Base-by-base conservation (phyloP, 345 rosid genomes). In the Gossypium mustelinum region DNA sequence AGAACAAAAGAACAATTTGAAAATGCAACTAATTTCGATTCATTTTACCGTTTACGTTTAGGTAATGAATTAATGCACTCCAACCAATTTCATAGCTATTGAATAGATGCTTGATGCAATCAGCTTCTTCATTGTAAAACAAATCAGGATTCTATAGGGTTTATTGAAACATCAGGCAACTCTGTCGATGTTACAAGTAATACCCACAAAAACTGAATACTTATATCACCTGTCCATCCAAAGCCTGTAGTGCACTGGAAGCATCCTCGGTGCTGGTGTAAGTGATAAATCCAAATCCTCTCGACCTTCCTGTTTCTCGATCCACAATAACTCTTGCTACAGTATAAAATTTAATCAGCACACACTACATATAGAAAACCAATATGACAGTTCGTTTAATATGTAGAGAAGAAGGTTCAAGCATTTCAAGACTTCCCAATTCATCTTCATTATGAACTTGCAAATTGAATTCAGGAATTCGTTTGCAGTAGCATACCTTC, bases 271-370 rank as follows among this genome's bases (percentile, higher is more conserved):
- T 64, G 44, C 91, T 81, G 7, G 84, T 80, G 76, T 72, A 95
- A 52, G 96, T 95, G 62, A 94, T 75, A 75, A 91, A 94, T 18
- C 94, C 98, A 86, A 92, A 92, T 66, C 98, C 98, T 79, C 94
- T 91, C 9, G 99, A 95, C 74, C 94, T 85, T 54, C 98, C 96
- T 54, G 91, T 86, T 56, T 95, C 99, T 69, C 98, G 98, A 77
- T 95, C 97, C 83, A 85, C 22, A 76, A 93, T 93, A 57, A 95
- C 86, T 84, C 88, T 87, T 51, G 94, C 99, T 95, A 87, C 75
- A 77, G 59, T 6, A 54, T n/a, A 73, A 52, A 24, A 54, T 22
- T 41, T 27, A 77, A 54, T 73, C 72, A 81, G 68, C 34, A 50
- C 63, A 18, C 2, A 0, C 52, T 41, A 7, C 50, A n/a, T 10